A percentile compares a stretch with the other conserved stretches of the same genome.
phyloP scores from a whole-genome alignment of 441 rosid genomes.

The Melianthus villosus region DNA sequence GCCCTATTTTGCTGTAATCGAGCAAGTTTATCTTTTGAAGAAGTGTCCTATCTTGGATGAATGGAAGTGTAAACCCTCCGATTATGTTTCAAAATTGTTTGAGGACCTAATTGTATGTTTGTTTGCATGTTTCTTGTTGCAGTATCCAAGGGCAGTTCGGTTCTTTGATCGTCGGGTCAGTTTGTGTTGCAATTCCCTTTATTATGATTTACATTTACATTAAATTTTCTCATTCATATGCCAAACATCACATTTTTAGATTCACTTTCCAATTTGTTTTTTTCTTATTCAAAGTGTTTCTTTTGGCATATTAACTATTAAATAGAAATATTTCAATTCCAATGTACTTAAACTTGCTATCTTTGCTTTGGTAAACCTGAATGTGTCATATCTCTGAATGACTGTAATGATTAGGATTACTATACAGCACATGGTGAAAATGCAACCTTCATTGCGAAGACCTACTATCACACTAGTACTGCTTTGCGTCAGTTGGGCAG shows the following conservation, averaged over 20 bases:
- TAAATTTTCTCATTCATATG: not conserved
- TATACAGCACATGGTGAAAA: slow-evolving; percentile 83
- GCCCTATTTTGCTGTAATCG: no score
- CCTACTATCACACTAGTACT: slow-evolving; percentile 75
- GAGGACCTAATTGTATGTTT: slow-evolving; percentile 2
- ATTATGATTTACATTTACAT: not conserved
- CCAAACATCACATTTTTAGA: not conserved
- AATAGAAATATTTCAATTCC: not conserved
- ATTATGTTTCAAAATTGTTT: no score
- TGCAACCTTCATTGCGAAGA: slow-evolving; percentile 74
- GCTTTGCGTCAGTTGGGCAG: slow-evolving; percentile 59
- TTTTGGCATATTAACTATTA: slow-evolving; percentile 1
- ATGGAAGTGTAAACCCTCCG: no score
- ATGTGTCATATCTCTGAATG: not conserved
- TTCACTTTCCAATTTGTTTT: no score
- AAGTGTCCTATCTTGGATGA: no score
- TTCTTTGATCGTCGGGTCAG: slow-evolving; percentile 88
- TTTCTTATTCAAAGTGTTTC: no score
- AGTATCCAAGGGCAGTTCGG: slow-evolving; percentile 76
- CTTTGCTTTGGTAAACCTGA: not conserved
- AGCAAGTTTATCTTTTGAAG: no score
- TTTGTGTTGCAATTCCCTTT: slow-evolving; percentile 6
- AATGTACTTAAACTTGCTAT: not conserved
- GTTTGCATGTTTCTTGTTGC: slow-evolving; percentile 12
- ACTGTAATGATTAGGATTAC: slow-evolving; percentile 36